Conservation (phyloP, 2,329 filamentous ascomycete genomes). For the Pseudonectria buxi region DNA sequence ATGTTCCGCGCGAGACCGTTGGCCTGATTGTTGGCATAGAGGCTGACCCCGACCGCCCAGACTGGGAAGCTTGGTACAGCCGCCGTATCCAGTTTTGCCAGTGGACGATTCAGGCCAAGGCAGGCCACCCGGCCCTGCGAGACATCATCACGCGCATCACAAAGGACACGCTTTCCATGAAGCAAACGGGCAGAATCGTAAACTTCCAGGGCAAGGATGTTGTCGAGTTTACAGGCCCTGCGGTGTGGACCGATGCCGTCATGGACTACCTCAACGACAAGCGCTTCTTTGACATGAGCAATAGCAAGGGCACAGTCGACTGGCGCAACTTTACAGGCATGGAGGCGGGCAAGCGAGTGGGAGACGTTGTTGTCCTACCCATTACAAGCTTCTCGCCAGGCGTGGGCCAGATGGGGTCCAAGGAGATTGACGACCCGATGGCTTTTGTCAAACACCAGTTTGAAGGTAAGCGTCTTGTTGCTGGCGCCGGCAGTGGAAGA, state of each 20-base stretch:
- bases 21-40: conserved; percentile 93
- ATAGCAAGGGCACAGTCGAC: conserved; percentile 66
- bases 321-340: conserved; percentile 89
- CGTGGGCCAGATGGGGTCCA: conserved; percentile 85
- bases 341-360: conserved; percentile 73
- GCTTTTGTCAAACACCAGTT: conserved; percentile 97
- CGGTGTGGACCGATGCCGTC: conserved; percentile 86
- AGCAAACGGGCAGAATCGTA: conserved; percentile 58
- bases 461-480: conserved; percentile 57
- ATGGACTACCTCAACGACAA: conserved; percentile 93
- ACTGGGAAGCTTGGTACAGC: conserved; percentile 95
- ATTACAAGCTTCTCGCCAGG: conserved; percentile 98
- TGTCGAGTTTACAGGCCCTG: conserved; percentile 91
- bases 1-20: conserved; percentile 68
- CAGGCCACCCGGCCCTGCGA: conserved; percentile 84
- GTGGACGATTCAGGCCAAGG: conserved; percentile 96
- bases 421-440: conserved; percentile 85
- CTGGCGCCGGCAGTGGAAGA: not conserved
- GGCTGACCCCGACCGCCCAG: conserved; percentile 84
- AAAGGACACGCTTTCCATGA: conserved; percentile 67
- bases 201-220: conserved; percentile 61
- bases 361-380: conserved; percentile 86
- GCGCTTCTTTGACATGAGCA: conserved; percentile 75
- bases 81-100: conserved; percentile 97
- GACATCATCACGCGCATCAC: conserved; percentile 85